A percentile compares a stretch with the other conserved stretches of the same genome.
These are phyloP conservation scores for Mycena haematopus DNA, from an alignment of 768 basidiomycete species.

Conservation along the genomic window DNA sequence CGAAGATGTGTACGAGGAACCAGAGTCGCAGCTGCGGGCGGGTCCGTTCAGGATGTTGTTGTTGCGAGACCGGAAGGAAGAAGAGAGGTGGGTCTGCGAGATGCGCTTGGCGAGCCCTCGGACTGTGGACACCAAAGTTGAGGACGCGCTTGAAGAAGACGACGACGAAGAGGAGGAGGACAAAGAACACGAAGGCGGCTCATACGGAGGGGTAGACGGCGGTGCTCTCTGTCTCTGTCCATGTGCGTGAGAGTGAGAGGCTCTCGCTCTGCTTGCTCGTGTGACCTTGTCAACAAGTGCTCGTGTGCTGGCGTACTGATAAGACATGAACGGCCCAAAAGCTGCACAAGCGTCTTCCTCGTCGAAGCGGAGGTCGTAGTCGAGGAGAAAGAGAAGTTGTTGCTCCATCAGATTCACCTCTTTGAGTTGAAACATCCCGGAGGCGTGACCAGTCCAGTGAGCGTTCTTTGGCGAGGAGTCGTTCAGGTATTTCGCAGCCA, in stretches of 20 bases:
- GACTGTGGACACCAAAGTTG: constrained; percentile 56
- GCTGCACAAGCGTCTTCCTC: constrained; percentile 77
- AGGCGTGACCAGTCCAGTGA: constrained; percentile 87
- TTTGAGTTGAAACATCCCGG: constrained; percentile 67
- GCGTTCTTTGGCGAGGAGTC: constrained; percentile 95
- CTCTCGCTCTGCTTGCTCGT: constrained; percentile 50
- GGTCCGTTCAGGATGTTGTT: constrained; percentile 47
- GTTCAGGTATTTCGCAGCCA: constrained; percentile 96
- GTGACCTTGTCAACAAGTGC: constrained; percentile 59
- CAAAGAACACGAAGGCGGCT: constrained; percentile 34
- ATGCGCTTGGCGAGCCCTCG: constrained; percentile 65
- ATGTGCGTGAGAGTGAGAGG: constrained; percentile 52
- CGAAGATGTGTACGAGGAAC: constrained; percentile 52
- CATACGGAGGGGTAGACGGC: constrained; percentile 49
- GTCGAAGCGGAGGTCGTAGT: constrained; percentile 90
- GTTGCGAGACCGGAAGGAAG: constrained; percentile 35
- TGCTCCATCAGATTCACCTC: constrained; percentile 98
- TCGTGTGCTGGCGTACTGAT: constrained; percentile 50
- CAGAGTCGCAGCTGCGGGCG: constrained; percentile 49
- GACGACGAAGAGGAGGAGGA: constrained; percentile 42
- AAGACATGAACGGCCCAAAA: constrained; percentile 74
- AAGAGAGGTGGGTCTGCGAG: constrained; percentile 49
- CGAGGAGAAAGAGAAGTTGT: constrained; percentile 90
- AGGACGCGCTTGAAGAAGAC: constrained; percentile 39
- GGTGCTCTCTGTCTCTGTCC: constrained; percentile 43